Evolutionary conservation across 371 early-diverging fungal genomes (phyloP), one percentile per base, ranked within the genome.

Genomic region (Parasitella parasitica): DNA sequence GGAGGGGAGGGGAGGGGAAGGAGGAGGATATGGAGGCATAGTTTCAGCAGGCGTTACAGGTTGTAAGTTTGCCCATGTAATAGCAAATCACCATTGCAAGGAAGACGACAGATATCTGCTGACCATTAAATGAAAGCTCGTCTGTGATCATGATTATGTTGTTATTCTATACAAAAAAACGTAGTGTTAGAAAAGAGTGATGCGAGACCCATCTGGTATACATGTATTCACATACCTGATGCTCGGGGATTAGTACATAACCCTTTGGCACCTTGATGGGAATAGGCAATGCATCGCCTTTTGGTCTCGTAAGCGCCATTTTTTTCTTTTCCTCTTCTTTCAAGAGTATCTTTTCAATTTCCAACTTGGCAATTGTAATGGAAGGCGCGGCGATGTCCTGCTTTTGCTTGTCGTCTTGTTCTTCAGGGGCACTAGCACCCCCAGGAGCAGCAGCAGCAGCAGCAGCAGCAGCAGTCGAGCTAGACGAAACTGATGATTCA

Each of bases 31-130:
- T 20, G 20, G 20, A 43, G 7, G 22, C 4, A 11, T 18, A 6
- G 46, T 18, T 34, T 52, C 32, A 61, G 27, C 46, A 61, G 12
- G 62, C 56, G 46, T 27, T 46, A 27, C 68, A 63, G n/a, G 66
- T 78, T 8, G 77, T 77, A 22, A 81, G 70, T 64, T 77, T 81
- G 61, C 79, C 79, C 73, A 77, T 73, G 61, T 81, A 81, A 39
- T 81, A 81, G 27, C 77, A 77, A 32, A 81, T 34, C 0, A 81
- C 75, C 82, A 81, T 81, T 6, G 72, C 79, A 34, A 81, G 60
- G 38, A 81, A 74, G 22, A 81, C 63, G 7, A 77, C 63, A 15
- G 82, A 75, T n/a, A 81, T 46, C 54, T 81, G 82, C 27, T 78
- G 82, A 0, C 82, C 74, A 55, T 81, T 78, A 49, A 81, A 81